A percentile compares a stretch with the other conserved stretches of the same genome.
Evolutionary conservation across 805 yeast species (phyloP).

Genomic region (Pichia kluyveri): DNA sequence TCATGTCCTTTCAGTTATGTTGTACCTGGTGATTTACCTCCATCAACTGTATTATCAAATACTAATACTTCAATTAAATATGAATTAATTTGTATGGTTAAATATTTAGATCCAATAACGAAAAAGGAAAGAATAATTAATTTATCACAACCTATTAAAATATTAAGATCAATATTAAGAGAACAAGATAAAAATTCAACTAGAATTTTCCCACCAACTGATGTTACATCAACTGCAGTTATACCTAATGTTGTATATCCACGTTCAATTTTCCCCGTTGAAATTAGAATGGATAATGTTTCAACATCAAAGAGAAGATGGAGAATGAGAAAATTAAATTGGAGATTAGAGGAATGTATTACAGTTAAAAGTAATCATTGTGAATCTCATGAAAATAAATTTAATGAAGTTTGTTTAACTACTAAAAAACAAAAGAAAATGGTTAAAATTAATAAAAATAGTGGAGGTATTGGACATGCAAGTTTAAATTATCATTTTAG

Average conservation of each 20-base stretch:
- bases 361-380: slow-evolving; percentile 55
- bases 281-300: slow-evolving; percentile 70
- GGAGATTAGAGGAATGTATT: slow-evolving; percentile 85
- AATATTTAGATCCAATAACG: slow-evolving; percentile 29
- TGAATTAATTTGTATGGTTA: slow-evolving; percentile 57
- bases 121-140: slow-evolving; percentile 30
- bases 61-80: slow-evolving; percentile 52
- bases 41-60: slow-evolving; percentile 59
- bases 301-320: slow-evolving; percentile 57
- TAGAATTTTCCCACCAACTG: slow-evolving; percentile 93
- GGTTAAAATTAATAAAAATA: slow-evolving; percentile 19
- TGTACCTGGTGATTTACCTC: slow-evolving; percentile 81
- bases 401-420: slow-evolving; percentile 36
- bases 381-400: slow-evolving; percentile 42
- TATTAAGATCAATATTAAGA: slow-evolving; percentile 67
- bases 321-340: slow-evolving; percentile 83
- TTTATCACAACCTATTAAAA: slow-evolving; percentile 53
- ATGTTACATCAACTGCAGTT: slow-evolving; percentile 76
- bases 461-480: slow-evolving; percentile 22
- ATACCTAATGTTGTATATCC: slow-evolving; percentile 88
- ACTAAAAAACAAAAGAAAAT: slow-evolving; percentile 22
- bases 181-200: slow-evolving; percentile 82
- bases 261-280: slow-evolving; percentile 75
- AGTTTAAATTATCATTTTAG: slow-evolving; percentile 21
- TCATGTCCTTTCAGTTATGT: slow-evolving; percentile 89